Evolutionary conservation across 2,329 filamentous ascomycete genomes (phyloP).

Genomic region (Penicillium italicum): DNA sequence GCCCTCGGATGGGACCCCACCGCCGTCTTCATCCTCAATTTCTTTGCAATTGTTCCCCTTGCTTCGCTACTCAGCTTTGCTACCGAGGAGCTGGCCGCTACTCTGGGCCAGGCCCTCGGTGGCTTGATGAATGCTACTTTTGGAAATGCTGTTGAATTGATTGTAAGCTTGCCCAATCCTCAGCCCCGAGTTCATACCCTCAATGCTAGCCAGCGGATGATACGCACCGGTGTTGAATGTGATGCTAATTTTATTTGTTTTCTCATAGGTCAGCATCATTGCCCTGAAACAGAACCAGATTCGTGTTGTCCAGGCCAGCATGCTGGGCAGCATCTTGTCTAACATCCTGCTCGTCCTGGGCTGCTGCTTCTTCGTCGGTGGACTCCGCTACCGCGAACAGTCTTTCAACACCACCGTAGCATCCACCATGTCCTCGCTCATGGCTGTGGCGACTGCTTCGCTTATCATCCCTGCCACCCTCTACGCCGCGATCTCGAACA

Average conservation of each 20-base stretch:
- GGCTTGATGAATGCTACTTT: conserved; percentile 65
- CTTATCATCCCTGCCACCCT: conserved; percentile 75
- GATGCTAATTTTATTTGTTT: neutral
- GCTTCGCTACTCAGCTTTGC: conserved; percentile 62
- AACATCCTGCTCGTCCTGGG: conserved; percentile 86
- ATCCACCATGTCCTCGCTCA: conserved; percentile 60
- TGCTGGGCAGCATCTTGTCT: conserved; percentile 93
- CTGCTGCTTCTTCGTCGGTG: conserved; percentile 75
- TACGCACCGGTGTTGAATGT: neutral
- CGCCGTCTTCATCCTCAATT: conserved; percentile 60
- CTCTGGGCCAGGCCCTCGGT: conserved; percentile 59
- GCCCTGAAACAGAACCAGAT: conserved; percentile 82
- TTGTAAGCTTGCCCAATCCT: conserved; percentile 55
- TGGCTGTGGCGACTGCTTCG: conserved; percentile 72
- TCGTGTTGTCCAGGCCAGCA: conserved; percentile 93
- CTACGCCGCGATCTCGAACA: conserved; percentile 59
- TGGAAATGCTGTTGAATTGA: conserved; percentile 63
- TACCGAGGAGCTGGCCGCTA: conserved; percentile 60
- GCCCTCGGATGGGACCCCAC: conserved; percentile 56
- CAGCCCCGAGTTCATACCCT: neutral
- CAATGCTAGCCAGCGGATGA: neutral
- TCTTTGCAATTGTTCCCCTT: conserved; percentile 61
- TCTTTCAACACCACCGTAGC: conserved; percentile 50
- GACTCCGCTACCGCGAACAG: conserved; percentile 67
- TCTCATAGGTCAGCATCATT: conserved; percentile 75